These are phyloP conservation scores for Wallacemonas sp. DNA, from an alignment of 208 protist genomes.

Conservation along the genomic window DNA sequence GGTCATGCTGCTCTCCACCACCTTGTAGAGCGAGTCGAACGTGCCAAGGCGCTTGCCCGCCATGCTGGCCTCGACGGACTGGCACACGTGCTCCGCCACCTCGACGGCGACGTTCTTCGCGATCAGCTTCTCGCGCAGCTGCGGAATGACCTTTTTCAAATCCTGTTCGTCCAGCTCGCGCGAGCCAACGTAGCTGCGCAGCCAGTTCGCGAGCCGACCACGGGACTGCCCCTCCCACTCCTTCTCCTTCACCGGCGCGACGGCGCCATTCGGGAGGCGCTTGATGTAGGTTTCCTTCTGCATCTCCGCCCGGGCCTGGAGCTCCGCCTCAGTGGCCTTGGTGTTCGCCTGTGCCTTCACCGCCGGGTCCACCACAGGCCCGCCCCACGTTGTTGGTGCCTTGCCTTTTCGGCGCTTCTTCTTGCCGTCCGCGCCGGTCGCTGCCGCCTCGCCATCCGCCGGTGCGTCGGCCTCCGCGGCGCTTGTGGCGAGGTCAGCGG, in stretches of 20 bases:
- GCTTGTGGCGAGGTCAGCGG: conserved; percentile 1
- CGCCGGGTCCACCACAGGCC: conserved; percentile 33
- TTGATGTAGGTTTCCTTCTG: conserved; percentile 77
- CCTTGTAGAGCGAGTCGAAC: conserved; percentile 87
- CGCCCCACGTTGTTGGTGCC: conserved; percentile 69
- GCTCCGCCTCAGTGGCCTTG: conserved; percentile 64
- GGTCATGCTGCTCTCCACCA: conserved; percentile 86
- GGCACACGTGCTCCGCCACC: conserved; percentile 96
- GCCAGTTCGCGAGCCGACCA: conserved; percentile 73
- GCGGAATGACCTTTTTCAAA: conserved; percentile 88
- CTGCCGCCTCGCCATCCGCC: not conserved
- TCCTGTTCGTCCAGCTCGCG: conserved; percentile 88
- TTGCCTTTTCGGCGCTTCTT: conserved; percentile 60
- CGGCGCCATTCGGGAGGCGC: conserved; percentile 59
- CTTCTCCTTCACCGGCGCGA: conserved; percentile 74
- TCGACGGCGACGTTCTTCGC: conserved; percentile 98
- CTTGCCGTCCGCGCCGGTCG: not conserved
- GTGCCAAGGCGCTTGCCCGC: conserved; percentile 92
- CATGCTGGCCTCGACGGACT: conserved; percentile 91
- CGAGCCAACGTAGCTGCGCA: conserved; percentile 62
- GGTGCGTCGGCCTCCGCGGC: conserved; percentile 10
- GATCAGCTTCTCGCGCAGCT: conserved; percentile 95
- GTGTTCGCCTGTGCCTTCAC: conserved; percentile 36
- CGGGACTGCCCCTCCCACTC: conserved; percentile 80
- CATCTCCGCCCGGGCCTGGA: conserved; percentile 68